Evolutionary conservation across 2,329 filamentous ascomycete species (phyloP).

Genomic region (Chaetomiaceae sp.): DNA sequence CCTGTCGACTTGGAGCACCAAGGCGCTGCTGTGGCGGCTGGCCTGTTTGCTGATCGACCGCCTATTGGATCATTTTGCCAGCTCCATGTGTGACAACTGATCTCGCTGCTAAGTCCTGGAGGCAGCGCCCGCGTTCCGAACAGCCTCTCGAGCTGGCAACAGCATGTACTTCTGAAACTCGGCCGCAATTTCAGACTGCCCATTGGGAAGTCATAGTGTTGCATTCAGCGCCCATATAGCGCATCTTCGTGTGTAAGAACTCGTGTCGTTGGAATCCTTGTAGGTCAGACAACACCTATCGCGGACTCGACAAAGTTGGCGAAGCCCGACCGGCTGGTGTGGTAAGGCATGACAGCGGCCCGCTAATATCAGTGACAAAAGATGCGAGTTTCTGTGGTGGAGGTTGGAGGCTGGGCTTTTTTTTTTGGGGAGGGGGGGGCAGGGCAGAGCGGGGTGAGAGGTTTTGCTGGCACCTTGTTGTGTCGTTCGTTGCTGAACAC

Average conservation of each 20-base stretch:
- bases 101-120: neutral
- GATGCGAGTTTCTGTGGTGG: neutral
- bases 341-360: neutral
- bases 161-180: neutral
- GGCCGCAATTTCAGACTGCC: neutral
- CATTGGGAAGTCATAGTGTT: neutral
- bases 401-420: neutral
- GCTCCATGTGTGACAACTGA: neutral
- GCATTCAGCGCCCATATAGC: neutral
- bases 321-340: neutral
- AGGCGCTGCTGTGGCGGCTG: neutral
- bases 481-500: too few species aligned
- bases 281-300: too few species aligned
- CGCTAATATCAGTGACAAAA: neutral
- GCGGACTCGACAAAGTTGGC: neutral
- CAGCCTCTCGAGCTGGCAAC: neutral
- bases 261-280: neutral
- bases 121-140: neutral
- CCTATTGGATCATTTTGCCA: conserved; percentile 9
- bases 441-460: neutral
- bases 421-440: too few species aligned
- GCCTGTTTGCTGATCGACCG: neutral
- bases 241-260: neutral
- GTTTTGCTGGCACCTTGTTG: neutral
- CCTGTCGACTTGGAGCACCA: conserved; percentile 12